Percentiles rank a stretch among this genome's conserved stretches.
Conservation (phyloP, 371 early-diverging fungal genomes). For the Lichtheimia hyalospora region DNA sequence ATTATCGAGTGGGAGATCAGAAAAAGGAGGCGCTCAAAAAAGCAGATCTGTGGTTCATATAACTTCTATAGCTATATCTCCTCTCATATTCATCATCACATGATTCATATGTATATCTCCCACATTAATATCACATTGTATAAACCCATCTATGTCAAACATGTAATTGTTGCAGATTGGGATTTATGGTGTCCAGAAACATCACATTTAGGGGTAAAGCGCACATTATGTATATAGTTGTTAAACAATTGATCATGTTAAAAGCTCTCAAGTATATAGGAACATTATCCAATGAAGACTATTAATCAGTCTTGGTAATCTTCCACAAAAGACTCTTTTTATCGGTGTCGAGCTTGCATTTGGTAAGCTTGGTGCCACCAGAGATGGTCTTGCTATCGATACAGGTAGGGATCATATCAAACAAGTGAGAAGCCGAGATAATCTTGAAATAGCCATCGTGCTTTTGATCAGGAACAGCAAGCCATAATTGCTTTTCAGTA, state of each 20-base stretch:
- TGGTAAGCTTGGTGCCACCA: constrained; percentile 29
- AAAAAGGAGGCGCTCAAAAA: constrained; percentile 47
- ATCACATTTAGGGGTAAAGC: too few relatives aligned
- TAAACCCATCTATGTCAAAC: too few relatives aligned
- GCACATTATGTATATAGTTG: too few relatives aligned
- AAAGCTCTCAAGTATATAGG: too few relatives aligned
- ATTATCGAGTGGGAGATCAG: constrained; percentile 52
- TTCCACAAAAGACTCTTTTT: constrained; percentile 25
- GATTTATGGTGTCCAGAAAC: too few relatives aligned
- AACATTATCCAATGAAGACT: too few relatives aligned
- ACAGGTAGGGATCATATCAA: constrained; percentile 34
- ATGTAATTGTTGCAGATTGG: too few relatives aligned
- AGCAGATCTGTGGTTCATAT: constrained; percentile 41
- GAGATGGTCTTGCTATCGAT: constrained; percentile 18
- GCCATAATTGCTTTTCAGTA: constrained; percentile 35
- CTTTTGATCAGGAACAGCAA: constrained; percentile 23
- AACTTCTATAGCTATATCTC: neutral
- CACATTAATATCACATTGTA: neutral
- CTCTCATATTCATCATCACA: neutral
- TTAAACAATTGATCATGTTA: too few relatives aligned
- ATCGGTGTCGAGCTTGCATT: constrained; percentile 29
- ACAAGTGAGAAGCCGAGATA: constrained; percentile 32
- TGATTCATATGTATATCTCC: neutral
- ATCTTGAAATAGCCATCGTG: constrained; percentile 24
- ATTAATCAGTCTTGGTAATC: constrained; percentile 5